Conservation (phyloP, 2,329 filamentous ascomycete species). For the Monilinia laxa region DNA sequence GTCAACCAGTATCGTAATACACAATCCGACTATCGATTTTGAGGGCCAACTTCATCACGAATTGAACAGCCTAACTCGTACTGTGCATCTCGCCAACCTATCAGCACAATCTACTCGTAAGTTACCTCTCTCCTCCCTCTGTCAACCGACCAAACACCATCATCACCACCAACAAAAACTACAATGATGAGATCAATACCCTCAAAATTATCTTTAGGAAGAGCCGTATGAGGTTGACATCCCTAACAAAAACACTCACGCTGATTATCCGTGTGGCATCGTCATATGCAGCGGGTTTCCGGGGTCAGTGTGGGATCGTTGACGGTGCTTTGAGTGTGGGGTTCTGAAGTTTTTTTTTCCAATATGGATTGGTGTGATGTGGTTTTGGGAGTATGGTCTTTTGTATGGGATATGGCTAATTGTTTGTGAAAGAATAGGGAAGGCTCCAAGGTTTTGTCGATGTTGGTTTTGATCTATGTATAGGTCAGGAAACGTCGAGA, state of each 20-base stretch:
- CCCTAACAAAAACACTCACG: constrained; percentile 22
- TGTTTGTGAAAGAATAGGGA: not conserved
- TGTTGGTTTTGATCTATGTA: too few relatives aligned
- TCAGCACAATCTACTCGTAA: constrained; percentile 9
- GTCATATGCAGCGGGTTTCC: constrained; percentile 36
- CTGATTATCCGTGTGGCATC: constrained; percentile 32
- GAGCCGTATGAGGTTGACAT: constrained; percentile 38
- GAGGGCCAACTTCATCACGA: too few relatives aligned
- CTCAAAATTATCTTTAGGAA: constrained; percentile 38
- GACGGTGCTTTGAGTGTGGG: constrained; percentile 39
- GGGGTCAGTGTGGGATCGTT: constrained; percentile 27
- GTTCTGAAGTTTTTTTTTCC: constrained; percentile 30
- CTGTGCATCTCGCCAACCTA: not conserved
- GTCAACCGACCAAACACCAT: not conserved
- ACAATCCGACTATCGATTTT: too few relatives aligned
- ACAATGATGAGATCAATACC: constrained; percentile 39
- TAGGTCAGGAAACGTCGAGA: too few relatives aligned
- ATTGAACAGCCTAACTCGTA: too few relatives aligned
- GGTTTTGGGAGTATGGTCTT: not conserved
- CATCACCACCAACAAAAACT: constrained; percentile 13
- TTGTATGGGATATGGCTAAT: not conserved
- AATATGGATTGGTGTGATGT: constrained; percentile 1
- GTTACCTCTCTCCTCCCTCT: not conserved
- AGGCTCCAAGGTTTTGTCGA: too few relatives aligned
- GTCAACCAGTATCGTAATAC: too few relatives aligned